Base-by-base conservation (phyloP, 768 basidiomycete species). In the Serendipita vermifera region DNA sequence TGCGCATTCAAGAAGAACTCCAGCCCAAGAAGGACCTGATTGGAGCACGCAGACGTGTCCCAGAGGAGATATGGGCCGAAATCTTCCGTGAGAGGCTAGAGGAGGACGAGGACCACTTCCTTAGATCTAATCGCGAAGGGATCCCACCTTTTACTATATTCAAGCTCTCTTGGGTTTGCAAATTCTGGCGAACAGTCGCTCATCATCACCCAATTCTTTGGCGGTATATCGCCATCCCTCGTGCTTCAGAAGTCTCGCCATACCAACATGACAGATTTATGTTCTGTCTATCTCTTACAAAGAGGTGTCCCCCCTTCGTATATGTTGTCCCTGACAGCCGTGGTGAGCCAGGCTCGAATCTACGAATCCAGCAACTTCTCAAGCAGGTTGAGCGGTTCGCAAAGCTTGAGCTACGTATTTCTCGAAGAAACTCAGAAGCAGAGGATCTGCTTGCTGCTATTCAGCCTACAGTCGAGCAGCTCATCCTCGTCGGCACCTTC, bases 391-490 rank as follows among this genome's bases (percentile, higher is more conserved):
- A 20, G 22, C 15, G 5, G 7, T 51, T 51, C 22, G 22, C 24
- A 26, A 29, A 26, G 24, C 46, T 51, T 4, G 46, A 51, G n/a
- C 46, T 51, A 9, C 46, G 46, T n/a, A 29, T 51, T 5, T 51
- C 46, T 7, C 4, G 46, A 29, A 51, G 46, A n/a, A 51, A 51
- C 27, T 51, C 46, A 9, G 46, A 51, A 31, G 46, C 46, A 15
- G 46, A 51, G 46, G 46, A 51, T 31, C 17, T 51, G 5, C 46
- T 51, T 9, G 46, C 46, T 7, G 20, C 27, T 15, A n/a, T 51
- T n/a, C n/a, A 26, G 11, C 9, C n/a, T 11, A 9, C 46, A 17
- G n/a, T 51, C 22, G 46, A 7, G n/a, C 20, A 51, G 46, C 22
- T 51, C 20, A 51, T 15, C 15, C 27, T 51, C 20, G n/a, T 51